Evolutionary conservation across 176 grass and related monocot species (phyloP), one percentile per base, ranked within the genome.

Genomic region (Miscanthus lutarioriparius): DNA sequence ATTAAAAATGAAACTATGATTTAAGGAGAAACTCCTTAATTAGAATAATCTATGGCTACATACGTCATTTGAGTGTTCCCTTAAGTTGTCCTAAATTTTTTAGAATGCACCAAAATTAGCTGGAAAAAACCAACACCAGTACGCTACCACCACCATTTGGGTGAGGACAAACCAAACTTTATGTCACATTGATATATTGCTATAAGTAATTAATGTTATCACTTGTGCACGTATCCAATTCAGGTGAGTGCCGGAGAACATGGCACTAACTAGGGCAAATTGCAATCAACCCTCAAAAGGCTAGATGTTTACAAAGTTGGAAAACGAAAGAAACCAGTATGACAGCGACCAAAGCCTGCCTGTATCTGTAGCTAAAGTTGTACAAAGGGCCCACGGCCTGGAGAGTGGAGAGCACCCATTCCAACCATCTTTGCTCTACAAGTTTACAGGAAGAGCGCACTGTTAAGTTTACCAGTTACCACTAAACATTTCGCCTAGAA

Each of bases 281-380:
- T 53, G 78, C 64, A 26, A 37, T 35, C 30, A 67, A 4, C 1
- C 44, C 48, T 22, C 27, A 35, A 35, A 37, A 51, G 64, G 19
- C 20, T 54, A 32, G 8, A 54, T 36, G 49, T 37, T 54, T 70
- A 51, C 65, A 70, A 70, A 70, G 65, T 26, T 19, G 45, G 79
- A 81, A 81, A 70, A 81, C 22, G 79, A 81, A 81, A 70, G 65
- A 54, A 81, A 81, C 79, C 65, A 81, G 17, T n/a, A 76, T 35
- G 73, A 76, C 19, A 76, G 73, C 73, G 48, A 76, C 73, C 47
- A 56, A 33, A 76, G 73, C 7, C 48, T n/a, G 17, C 15, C 15
- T n/a, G 7, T 54, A 54, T 4, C 26, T 35, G 27, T 20, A 54
- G 28, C 45, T 54, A 35, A 75, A 75, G 72, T 54, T 33, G 27